Evolutionary conservation across 2,329 filamentous ascomycete genomes (phyloP).

Genomic region (Monilinia fructigena): DNA sequence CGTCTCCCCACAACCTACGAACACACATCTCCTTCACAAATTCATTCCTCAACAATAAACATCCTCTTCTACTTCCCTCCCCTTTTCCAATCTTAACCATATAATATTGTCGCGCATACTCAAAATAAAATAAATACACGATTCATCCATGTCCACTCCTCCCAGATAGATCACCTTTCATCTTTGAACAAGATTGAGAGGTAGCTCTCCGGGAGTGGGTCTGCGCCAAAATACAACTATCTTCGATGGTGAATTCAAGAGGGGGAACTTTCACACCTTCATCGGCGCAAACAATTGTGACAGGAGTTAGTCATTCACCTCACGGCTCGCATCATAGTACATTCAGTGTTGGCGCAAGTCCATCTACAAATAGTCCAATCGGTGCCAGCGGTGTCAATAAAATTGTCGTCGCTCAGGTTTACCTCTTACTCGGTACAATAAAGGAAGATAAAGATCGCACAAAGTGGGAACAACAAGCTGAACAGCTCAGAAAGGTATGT

Average conservation of each 20-base stretch:
- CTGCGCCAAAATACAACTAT: constrained; percentile 39
- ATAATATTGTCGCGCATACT: constrained; percentile 15
- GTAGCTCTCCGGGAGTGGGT: constrained; percentile 41
- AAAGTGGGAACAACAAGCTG: constrained; percentile 90
- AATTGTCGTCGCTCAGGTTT: constrained; percentile 93
- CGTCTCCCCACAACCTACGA: constrained; percentile 3
- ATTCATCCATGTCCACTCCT: constrained; percentile 36
- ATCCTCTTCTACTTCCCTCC: not conserved
- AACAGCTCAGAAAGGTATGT: constrained; percentile 86
- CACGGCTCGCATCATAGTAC: constrained; percentile 49
- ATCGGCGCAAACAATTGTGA: constrained; percentile 41
- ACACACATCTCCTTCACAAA: constrained; percentile 20
- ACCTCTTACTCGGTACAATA: constrained; percentile 88
- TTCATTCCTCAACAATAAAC: constrained; percentile 13
- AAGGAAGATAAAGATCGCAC: constrained; percentile 88
- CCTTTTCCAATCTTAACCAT: not conserved
- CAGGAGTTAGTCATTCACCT: constrained; percentile 41
- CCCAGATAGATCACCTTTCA: constrained; percentile 40
- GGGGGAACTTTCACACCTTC: constrained; percentile 42
- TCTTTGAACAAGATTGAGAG: constrained; percentile 39
- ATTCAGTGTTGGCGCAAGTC: constrained; percentile 41
- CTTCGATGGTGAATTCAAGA: constrained; percentile 43
- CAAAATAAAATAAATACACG: not conserved
- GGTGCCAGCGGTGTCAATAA: constrained; percentile 71
- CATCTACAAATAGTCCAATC: constrained; percentile 44